Percentiles rank a stretch among this genome's conserved stretches.
These are phyloP conservation scores for Carex myosuroides DNA, from an alignment of 176 grass and related monocot genomes.

Conservation along the genomic window DNA sequence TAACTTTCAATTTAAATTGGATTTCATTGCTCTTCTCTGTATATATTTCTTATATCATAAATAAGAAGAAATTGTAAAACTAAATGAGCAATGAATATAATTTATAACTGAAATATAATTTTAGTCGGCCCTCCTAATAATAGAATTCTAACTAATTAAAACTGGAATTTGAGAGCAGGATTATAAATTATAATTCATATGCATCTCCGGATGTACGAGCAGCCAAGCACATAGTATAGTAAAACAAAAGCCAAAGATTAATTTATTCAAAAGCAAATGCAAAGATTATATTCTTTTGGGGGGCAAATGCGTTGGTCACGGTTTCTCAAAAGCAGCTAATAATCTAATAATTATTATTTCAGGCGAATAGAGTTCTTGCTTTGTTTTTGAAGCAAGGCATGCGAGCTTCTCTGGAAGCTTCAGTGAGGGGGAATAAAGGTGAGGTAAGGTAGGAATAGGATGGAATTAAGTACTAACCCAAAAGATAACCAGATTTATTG, in stretches of 20 bases:
- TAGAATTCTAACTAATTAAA: background rate
- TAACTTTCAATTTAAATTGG: no score
- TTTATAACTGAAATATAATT: no score
- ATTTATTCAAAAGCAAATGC: background rate
- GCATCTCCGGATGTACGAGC: background rate
- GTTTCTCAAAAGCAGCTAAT: conserved; percentile 5
- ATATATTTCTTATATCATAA: no score
- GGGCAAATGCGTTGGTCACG: conserved; percentile 1
- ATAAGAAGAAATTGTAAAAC: no score
- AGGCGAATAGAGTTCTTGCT: conserved; percentile 18
- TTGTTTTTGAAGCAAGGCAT: background rate
- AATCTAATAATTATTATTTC: conserved; percentile 4
- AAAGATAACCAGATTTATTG: background rate
- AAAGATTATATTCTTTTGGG: conserved; percentile 1
- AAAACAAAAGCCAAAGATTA: background rate
- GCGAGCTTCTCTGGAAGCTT: conserved; percentile 1
- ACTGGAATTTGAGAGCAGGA: background rate
- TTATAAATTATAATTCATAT: background rate
- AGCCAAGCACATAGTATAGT: background rate
- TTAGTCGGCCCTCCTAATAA: no score
- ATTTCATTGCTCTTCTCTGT: no score
- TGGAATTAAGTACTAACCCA: background rate
- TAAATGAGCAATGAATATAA: no score
- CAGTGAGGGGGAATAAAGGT: conserved; percentile 9
- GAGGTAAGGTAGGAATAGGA: background rate